These are phyloP conservation scores for Inosperma sp. DNA, from an alignment of 768 basidiomycete species.

Conservation along the genomic window DNA sequence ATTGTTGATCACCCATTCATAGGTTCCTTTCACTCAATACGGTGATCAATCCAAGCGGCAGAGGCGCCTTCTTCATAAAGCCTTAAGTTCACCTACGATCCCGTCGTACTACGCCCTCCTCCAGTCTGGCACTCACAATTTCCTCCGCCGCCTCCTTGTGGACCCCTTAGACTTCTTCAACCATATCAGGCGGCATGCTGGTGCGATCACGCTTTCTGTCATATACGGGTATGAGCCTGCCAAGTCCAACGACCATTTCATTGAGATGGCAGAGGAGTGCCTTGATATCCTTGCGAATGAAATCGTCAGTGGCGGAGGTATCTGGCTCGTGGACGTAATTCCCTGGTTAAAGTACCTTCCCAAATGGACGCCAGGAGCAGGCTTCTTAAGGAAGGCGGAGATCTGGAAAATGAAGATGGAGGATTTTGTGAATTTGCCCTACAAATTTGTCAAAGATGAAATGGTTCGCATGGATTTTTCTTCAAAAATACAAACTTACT, in stretches of 20 bases:
- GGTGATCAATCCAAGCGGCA: constrained; percentile 40
- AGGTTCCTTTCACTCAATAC: constrained; percentile 45
- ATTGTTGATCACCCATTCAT: constrained; percentile 30
- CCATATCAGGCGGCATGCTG: constrained; percentile 40
- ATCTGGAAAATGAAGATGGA: constrained; percentile 22
- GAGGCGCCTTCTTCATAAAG: constrained; percentile 47
- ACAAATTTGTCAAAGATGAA: constrained; percentile 11
- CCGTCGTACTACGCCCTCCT: constrained; percentile 38
- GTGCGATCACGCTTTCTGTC: constrained; percentile 13
- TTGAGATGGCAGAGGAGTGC: constrained; percentile 28
- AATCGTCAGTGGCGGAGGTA: constrained; percentile 27
- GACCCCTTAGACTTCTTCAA: constrained; percentile 39
- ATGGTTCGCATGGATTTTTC: constrained; percentile 14
- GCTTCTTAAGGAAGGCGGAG: constrained; percentile 30
- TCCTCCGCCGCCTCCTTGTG: constrained; percentile 39
- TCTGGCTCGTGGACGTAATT: constrained; percentile 34
- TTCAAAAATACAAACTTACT: constrained; percentile 13
- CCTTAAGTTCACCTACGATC: constrained; percentile 40
- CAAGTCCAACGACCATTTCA: constrained; percentile 31
- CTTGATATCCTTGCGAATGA: constrained; percentile 23
- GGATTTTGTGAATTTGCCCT: constrained; percentile 12
- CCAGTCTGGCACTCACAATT: constrained; percentile 39
- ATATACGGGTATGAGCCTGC: constrained; percentile 33
- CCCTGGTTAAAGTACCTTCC: constrained; percentile 35
- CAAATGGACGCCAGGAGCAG: constrained; percentile 35